phyloP scores from a whole-genome alignment of 23 red algal genomes.

The Gracilariopsis chorda region DNA sequence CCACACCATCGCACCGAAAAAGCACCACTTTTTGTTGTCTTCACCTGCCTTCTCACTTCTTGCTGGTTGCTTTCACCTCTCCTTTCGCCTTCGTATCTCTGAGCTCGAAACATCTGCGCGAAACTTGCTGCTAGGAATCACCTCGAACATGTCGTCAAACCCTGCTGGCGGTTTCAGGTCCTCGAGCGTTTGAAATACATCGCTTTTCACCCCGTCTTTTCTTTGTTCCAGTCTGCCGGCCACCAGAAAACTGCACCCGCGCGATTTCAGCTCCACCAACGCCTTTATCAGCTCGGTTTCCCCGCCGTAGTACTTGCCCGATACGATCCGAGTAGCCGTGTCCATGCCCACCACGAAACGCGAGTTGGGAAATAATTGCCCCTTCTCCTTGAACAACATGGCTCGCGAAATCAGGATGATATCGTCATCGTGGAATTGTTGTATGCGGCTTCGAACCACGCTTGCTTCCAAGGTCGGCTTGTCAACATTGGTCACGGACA shows the following conservation, averaged over 20 bases:
- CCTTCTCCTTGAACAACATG: conserved; percentile 65
- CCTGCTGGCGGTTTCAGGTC: conserved; percentile 65
- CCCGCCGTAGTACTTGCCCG: conserved; percentile 74
- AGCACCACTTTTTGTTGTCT: background rate
- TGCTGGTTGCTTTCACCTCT: background rate
- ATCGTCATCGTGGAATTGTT: conserved; percentile 37
- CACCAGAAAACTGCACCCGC: conserved; percentile 74
- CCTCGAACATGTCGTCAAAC: conserved; percentile 72
- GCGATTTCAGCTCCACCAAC: conserved; percentile 26
- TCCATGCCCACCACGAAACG: conserved; percentile 86
- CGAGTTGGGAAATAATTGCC: conserved; percentile 39
- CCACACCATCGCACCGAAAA: background rate
- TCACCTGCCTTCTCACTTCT: background rate
- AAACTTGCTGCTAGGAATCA: conserved; percentile 53
- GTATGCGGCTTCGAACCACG: conserved; percentile 21
- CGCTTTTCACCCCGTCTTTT: conserved; percentile 10
- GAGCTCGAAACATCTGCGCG: conserved; percentile 72
- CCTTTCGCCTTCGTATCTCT: conserved; percentile 17
- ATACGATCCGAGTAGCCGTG: conserved; percentile 65
- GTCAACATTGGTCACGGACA: conserved; percentile 70
- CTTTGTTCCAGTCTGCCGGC: conserved; percentile 56
- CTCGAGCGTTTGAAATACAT: conserved; percentile 33
- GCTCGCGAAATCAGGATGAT: conserved; percentile 49
- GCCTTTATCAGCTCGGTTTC: conserved; percentile 45
- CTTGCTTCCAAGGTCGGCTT: conserved; percentile 38